These are phyloP conservation scores for Barnettozyma wickerhamii DNA, from an alignment of 805 yeast genomes.

Conservation along the genomic window DNA sequence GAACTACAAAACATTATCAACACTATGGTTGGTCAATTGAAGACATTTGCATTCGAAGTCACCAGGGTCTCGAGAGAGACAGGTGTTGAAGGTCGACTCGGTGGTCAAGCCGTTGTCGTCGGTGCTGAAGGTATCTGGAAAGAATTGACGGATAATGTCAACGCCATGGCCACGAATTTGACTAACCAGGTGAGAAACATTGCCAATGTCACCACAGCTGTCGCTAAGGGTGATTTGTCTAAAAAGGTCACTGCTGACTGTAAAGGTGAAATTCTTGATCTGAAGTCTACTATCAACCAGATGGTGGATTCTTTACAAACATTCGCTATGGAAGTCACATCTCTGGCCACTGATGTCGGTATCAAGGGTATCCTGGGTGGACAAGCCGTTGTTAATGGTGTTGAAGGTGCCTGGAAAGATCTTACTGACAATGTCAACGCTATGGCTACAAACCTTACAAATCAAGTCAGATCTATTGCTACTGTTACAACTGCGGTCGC, in stretches of 20 bases:
- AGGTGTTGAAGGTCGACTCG: constrained; percentile 82
- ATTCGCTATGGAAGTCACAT: constrained; percentile 83
- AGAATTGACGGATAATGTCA: constrained; percentile 82
- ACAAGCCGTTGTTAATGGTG: constrained; percentile 87
- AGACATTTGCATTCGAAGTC: constrained; percentile 85
- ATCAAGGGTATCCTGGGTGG: constrained; percentile 90
- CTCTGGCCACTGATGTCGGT: constrained; percentile 91
- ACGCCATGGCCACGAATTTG: constrained; percentile 85
- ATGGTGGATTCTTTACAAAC: constrained; percentile 91
- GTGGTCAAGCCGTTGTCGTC: constrained; percentile 82
- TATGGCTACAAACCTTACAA: constrained; percentile 87
- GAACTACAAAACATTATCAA: constrained; percentile 83
- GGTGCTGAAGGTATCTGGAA: constrained; percentile 88
- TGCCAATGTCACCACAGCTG: constrained; percentile 83
- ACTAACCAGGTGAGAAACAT: constrained; percentile 87
- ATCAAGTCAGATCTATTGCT: constrained; percentile 90
- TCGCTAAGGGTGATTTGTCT: constrained; percentile 83
- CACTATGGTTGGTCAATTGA: constrained; percentile 83
- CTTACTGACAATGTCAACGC: constrained; percentile 88
- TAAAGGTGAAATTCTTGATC: constrained; percentile 83
- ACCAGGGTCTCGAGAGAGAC: constrained; percentile 86
- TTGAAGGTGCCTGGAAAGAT: constrained; percentile 90
- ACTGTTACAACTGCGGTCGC: constrained; percentile 93
- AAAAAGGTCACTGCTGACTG: constrained; percentile 87
- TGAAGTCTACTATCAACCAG: constrained; percentile 81